phyloP scores from a whole-genome alignment of 1,139 yeast genomes.

The Geotrichum fermentans region DNA sequence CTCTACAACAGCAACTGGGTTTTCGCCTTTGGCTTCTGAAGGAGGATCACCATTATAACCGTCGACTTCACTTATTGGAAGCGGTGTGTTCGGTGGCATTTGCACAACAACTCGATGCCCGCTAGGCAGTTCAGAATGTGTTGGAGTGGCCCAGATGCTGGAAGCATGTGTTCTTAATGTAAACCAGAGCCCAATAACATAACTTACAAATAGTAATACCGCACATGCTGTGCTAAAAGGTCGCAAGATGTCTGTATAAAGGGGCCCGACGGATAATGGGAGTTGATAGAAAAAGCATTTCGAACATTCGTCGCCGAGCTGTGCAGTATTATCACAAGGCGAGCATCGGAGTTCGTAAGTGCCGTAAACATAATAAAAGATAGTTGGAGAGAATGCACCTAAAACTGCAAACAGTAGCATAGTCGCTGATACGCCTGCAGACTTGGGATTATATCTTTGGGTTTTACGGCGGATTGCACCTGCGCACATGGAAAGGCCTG shows the following conservation, averaged over 20 bases:
- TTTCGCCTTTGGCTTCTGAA: not conserved
- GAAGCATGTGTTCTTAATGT: conserved; percentile 96
- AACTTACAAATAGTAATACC: conserved; percentile 73
- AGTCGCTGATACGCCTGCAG: conserved; percentile 96
- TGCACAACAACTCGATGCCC: not conserved
- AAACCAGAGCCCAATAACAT: conserved; percentile 85
- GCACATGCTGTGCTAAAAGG: conserved; percentile 86
- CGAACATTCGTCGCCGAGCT: conserved; percentile 44
- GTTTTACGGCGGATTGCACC: conserved; percentile 91
- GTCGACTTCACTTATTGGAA: too few relatives aligned
- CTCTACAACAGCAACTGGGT: not conserved
- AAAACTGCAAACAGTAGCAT: conserved; percentile 88
- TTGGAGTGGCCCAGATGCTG: conserved; percentile 82
- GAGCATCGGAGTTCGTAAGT: conserved; percentile 73
- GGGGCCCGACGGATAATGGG: conserved; percentile 52
- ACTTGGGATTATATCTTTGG: conserved; percentile 89
- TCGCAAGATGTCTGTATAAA: conserved; percentile 61
- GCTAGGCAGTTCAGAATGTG: conserved; percentile 34
- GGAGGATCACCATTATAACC: not conserved
- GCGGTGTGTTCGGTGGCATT: too few relatives aligned
- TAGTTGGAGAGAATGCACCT: conserved; percentile 90
- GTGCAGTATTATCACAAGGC: conserved; percentile 38
- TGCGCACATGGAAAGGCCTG: conserved; percentile 95
- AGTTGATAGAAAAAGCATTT: conserved; percentile 80
- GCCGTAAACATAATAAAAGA: conserved; percentile 87